Evolutionary conservation across 2,329 filamentous ascomycete species (phyloP), one percentile per base, ranked within the genome.

Genomic region (Lachnum nothofagi): DNA sequence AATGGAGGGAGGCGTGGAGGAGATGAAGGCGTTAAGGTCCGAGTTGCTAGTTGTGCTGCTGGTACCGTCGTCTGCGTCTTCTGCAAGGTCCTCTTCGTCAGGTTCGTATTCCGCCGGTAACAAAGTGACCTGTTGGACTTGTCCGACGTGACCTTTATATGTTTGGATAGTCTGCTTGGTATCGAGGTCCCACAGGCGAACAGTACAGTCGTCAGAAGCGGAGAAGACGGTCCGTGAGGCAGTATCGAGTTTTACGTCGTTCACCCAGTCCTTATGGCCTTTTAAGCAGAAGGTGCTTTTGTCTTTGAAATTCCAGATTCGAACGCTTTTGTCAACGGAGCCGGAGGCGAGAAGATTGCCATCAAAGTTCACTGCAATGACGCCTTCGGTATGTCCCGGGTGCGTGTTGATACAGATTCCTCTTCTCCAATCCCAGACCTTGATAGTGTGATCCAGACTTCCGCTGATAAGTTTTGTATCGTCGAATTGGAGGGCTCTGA

Each of bases 381-480:
- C 86, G 10, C 91, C 91, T 29, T 83, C 84, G 16, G 76, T 80
- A 64, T 97, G 93, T 19, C 85, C 86, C 10, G 79, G 77, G 46
- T 95, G 83, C 0, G 86, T 95, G 42, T 85, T 86, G 48, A 96
- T 77, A 60, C 88, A 90, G 60, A 89, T 81, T 40, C 93, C 93
- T 0, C 89, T 96, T 53, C 86, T 81, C 90, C 91, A 96, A 64
- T 98, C 95, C 93, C 93, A 98, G 27, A 98, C 82, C 65, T 88
- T 91, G 61, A 98, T 79, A 4, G 85, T 95, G 42, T 82, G 79
- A 67, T 97, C 93, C 48, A 96, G 76, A 63, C 88, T 90, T 44
- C 91, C 93, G 48, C 86, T 94, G 64, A 96, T 91, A 51, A 98
- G 77, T 63, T 94, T 94, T 47, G 80, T 84, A 57, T 95, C 88